Percentiles rank a stretch among this genome's conserved stretches.
These are phyloP conservation scores for Saccharomycopsis babjevae DNA, from an alignment of 805 yeast species.

Conservation along the genomic window DNA sequence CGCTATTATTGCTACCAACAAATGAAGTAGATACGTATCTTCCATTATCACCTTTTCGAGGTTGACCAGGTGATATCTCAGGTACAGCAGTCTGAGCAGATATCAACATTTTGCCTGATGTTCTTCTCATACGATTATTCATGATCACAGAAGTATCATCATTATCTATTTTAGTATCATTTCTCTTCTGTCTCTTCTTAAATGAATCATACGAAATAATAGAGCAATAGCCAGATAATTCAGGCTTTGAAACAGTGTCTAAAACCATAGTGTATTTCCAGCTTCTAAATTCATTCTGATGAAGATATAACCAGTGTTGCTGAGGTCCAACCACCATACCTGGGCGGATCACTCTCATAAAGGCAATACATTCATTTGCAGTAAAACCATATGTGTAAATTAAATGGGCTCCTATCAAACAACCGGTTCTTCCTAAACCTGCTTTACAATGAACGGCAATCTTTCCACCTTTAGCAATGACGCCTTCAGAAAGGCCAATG, in stretches of 20 bases:
- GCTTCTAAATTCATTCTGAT: constrained; percentile 91
- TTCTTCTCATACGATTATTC: constrained; percentile 33
- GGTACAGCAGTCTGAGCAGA: constrained; percentile 77
- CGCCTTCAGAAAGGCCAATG: constrained; percentile 89
- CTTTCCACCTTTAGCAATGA: constrained; percentile 77
- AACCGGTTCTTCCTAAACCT: constrained; percentile 95
- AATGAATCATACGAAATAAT: constrained; percentile 53
- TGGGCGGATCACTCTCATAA: constrained; percentile 92
- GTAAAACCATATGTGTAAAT: constrained; percentile 96
- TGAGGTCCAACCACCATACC: constrained; percentile 99
- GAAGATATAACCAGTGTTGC: constrained; percentile 96
- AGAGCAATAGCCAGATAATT: constrained; percentile 58
- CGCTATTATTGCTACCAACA: constrained; percentile 28
- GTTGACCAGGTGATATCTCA: constrained; percentile 92
- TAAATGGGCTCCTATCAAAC: constrained; percentile 93
- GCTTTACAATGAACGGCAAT: constrained; percentile 99
- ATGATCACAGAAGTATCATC: constrained; percentile 34
- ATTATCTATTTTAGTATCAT: constrained; percentile 31
- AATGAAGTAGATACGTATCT: constrained; percentile 16
- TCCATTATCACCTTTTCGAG: constrained; percentile 27
- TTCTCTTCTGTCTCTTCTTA: constrained; percentile 37
- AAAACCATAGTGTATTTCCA: constrained; percentile 90
- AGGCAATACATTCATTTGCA: constrained; percentile 93
- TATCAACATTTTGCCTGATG: constrained; percentile 55
- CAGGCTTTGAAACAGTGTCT: constrained; percentile 53